phyloP scores from a whole-genome alignment of 257 asterid genomes.

The Nicotiana benthamiana region DNA sequence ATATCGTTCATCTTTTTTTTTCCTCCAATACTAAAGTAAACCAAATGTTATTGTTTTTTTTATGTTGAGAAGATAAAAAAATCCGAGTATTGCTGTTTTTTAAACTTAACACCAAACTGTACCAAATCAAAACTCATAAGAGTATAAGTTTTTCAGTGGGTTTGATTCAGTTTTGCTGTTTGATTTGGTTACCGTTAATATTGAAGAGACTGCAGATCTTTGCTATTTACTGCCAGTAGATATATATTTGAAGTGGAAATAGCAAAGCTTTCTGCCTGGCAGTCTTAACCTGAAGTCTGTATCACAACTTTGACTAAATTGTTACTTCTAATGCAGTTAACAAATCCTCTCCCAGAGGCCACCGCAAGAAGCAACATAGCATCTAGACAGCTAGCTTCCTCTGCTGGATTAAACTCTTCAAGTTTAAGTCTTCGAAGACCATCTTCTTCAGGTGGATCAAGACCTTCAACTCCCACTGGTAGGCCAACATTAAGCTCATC shows the following conservation, averaged over 20 bases:
- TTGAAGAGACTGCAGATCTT: neutral
- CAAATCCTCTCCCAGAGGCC: conserved; percentile 56
- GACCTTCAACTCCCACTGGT: conserved; percentile 89
- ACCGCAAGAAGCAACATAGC: conserved; percentile 52
- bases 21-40: neutral
- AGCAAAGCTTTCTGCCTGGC: neutral
- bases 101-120: neutral
- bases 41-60: neutral
- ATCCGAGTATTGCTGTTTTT: neutral
- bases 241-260: neutral
- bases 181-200: neutral
- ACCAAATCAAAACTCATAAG: neutral
- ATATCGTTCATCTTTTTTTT: neutral
- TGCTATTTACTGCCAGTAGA: neutral
- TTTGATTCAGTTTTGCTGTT: neutral
- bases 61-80: too few relatives aligned
- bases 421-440: conserved; percentile 70
- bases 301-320: conserved; percentile 3
- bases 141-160: neutral
- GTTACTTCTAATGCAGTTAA: conserved; percentile 46
- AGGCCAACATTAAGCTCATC: conserved; percentile 53
- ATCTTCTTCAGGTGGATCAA: conserved; percentile 86
- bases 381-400: conserved; percentile 49
- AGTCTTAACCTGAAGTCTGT: neutral
- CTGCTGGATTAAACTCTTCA: conserved; percentile 63